phyloP scores from a whole-genome alignment of 1,284 basidiomycete genomes.

The Leucoagaricus sp. region DNA sequence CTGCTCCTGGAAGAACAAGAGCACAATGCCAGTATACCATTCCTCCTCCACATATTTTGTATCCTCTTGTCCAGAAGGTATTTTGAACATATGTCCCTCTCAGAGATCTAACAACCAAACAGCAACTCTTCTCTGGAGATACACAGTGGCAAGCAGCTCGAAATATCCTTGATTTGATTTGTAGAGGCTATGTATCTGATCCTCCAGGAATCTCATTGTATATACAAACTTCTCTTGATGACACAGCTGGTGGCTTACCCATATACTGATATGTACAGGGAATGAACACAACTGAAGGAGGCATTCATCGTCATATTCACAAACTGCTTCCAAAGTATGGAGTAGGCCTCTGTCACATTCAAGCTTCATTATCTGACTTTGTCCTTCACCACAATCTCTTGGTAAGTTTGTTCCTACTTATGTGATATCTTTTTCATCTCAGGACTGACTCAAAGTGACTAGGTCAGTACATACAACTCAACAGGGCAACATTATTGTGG shows the following conservation, averaged over 20 bases:
- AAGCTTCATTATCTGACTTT: slow-evolving; percentile 24
- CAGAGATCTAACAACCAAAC: too few species aligned
- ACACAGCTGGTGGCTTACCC: too few species aligned
- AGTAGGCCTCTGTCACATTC: slow-evolving; percentile 22
- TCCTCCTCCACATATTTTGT: slow-evolving; percentile 27
- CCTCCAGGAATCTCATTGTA: too few species aligned
- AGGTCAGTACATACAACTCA: slow-evolving; percentile 22
- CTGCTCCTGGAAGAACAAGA: slow-evolving; percentile 18
- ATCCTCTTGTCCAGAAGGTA: slow-evolving; percentile 20
- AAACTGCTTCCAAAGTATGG: slow-evolving; percentile 26
- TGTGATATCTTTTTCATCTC: too few species aligned
- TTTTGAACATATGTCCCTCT: too few species aligned
- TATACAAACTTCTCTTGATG: too few species aligned
- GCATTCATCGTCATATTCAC: too few species aligned
- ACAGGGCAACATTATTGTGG: slow-evolving; percentile 21
- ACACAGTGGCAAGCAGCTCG: slow-evolving; percentile 22
- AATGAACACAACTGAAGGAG: too few species aligned
- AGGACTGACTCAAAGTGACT: slow-evolving; percentile 24
- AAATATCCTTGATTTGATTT: slow-evolving; percentile 25
- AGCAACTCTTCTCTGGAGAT: too few species aligned
- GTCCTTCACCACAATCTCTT: too few species aligned
- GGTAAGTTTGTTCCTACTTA: too few species aligned
- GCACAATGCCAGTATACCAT: slow-evolving; percentile 21
- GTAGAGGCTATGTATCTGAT: slow-evolving; percentile 16
- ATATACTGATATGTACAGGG: too few species aligned